Base-by-base conservation (phyloP, 345 rosid species). In the Euphorbia pulcherrima region DNA sequence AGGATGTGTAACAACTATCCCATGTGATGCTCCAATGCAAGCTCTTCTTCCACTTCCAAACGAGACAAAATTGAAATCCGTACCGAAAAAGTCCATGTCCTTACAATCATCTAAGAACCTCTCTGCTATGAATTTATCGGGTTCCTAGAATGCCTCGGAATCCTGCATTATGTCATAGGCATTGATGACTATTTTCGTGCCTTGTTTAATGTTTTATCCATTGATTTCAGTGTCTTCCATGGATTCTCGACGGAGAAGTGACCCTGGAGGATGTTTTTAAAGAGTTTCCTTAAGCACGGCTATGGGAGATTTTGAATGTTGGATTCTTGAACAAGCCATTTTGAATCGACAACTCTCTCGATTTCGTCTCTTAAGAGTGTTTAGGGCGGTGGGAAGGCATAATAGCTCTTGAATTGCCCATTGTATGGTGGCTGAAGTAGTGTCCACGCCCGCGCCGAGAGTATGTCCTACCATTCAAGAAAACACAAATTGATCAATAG, bases 31-130 rank as follows among this genome's bases (percentile, higher is more conserved):
- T 10, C 82, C 87, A 28, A 71, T 51, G 69, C 85, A 84, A 12
- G 75, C 71, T 67, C 82, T 70, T 72, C 85, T 70, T 35, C 83
- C 86, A n/a, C 82, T 77, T 6, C 82, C 86, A 26, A 83, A 78
- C 13, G 82, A 82, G 40, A 80, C 62, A 70, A 63, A 80, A 40
- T 51, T 60, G 23, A 69, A 63, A 62, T 77, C 82, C 47, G 75
- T 78, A 14, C 86, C 82, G 59, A 73, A 70, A 37, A 69, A 62
- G 28, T 71, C 79, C 77, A 65, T 60, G 2, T 61, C 62, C 2
- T 51, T 72, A 56, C 63, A 72, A 12, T 68, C 80, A 64, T 61
- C 72, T 44, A 82, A 56, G 69, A 84, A 82, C 65, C 88, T 80
- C 74, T 82, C 84, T 0, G 85, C 84, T 10, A 61, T 0, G 68